Evolutionary conservation across 202 grass and related monocot species (phyloP), one percentile per base, ranked within the genome.

Genomic region (Schoenoplectus tabernaemontani): DNA sequence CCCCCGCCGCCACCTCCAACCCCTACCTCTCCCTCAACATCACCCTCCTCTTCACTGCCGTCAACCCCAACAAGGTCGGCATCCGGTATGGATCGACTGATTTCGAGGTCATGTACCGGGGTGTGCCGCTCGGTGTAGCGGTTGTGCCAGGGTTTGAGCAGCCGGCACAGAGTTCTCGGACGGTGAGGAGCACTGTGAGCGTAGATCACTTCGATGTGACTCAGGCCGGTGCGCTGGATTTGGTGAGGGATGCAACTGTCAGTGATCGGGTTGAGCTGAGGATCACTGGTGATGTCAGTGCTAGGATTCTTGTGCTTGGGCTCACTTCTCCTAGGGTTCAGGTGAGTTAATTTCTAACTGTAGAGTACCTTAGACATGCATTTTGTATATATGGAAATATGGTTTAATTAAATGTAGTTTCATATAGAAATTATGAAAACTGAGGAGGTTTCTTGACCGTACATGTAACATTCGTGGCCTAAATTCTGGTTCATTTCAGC

Each of bases 11-110:
- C 11, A 33, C 91, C 51, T 81, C 75, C 42, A 88, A 89, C 66
- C 91, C 92, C 53, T 99, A 99, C 83, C 88, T 99, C 26, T 96
- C 96, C 9, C 92, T 99, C 76, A 99, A 99, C 88, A 99, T 99
- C 68, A 93, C 96, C 38, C 88, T 99, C 33, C 86, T 99, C 59
- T 99, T 99, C 88, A 88, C 90, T 17, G 88, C 96, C 36, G 76
- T 86, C 54, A 99, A 99, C 86, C 92, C 96, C 41, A 99, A 99
- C 76, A 99, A 93, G 81, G 96, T 99, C 23, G 96, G 92, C 63
- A 99, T 96, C 78, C 84, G 96, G 22, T 99, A 99, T 73, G 92
- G 79, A 77, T 80, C 88, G 1, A 89, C 96, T 34, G 86, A 87
- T 53, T 72, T 99, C 19, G 92, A 89, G 82, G 90, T 96, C 44